Base-by-base conservation (phyloP, 306 rosid species). In the Sindora glabra region DNA sequence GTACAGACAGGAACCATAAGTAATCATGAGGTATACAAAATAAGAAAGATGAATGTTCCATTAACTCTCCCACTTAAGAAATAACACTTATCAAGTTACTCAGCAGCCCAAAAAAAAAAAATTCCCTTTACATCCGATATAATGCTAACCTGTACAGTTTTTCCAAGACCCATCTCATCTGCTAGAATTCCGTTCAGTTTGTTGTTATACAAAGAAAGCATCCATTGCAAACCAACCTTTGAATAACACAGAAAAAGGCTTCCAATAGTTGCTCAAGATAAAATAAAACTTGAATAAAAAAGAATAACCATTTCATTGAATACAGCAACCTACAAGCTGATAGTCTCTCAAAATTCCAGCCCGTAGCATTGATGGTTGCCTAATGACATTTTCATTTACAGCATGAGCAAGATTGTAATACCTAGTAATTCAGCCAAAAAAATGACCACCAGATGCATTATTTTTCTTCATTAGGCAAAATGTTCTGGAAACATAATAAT, bases 161-260 rank as follows among this genome's bases (percentile, higher is more conserved):
- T 91, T 27, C 98, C 98, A 76, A 91, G 96, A 74, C 98, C 98
- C 98, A 91, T 91, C 87, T 91, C 98, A 80, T 91, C 98, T 19
- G 98, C 98, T 65, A 91, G 80, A 49, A 91, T 91, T 68, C 98
- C 98, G 81, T 91, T 91, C 74, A 91, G 76, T 62, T 91, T 91
- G 86, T 91, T 91, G 90, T 91, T 91, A 70, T 91, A 91, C 78
- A 91, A 74, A 32, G 98, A 91, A 72, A 91, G 96, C 98, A 91
- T 91, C 98, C 98, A 91, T 71, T 91, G 98, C 71, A 91, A 77
- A 58, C 98, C 98, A 74, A 91, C 98, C 98, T 92, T 72, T 58
- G 75, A 58, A 52, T 36, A 67, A 60, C 39, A 61, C 56, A 40
- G 18, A 44, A 73, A 27, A 38, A 38, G 59, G 58, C 5, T 62